Evolutionary conservation across 768 basidiomycete species (phyloP).

Genomic region (Macrocybe gigantea): DNA sequence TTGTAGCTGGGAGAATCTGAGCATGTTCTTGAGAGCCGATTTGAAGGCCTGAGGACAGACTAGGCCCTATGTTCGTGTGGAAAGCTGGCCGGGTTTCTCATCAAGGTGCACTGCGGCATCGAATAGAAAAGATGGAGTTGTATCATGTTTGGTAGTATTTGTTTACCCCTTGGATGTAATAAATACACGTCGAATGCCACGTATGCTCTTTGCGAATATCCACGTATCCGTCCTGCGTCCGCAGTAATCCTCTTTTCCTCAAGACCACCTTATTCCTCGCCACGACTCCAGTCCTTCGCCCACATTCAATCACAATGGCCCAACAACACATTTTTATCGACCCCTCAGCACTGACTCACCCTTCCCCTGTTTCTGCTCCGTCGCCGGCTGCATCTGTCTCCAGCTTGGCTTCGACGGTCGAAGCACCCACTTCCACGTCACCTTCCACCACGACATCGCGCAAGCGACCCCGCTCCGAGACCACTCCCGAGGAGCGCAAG

Average conservation of each 20-base stretch:
- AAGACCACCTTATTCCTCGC: conserved; percentile 5
- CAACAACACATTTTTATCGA: conserved; percentile 16
- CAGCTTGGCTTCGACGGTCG: too few relatives aligned
- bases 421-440: conserved; percentile 6
- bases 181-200: conserved; percentile 11
- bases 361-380: conserved; percentile 4
- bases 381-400: conserved; percentile 14
- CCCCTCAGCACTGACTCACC: conserved; percentile 22
- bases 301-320: not conserved
- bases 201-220: conserved; percentile 21
- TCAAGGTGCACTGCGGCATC: not conserved
- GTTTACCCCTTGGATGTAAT: conserved; percentile 5
- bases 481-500: conserved; percentile 70
- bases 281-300: conserved; percentile 1
- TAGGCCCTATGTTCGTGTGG: not conserved
- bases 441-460: conserved; percentile 47
- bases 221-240: conserved; percentile 32
- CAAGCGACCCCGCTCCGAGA: conserved; percentile 65
- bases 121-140: not conserved
- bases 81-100: not conserved
- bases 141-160: conserved; percentile 9
- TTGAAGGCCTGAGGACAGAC: too few relatives aligned
- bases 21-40: not conserved
- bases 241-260: conserved; percentile 21
- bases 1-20: not conserved